phyloP scores from a whole-genome alignment of 352 stramenopile species.

The Pythium brachiatum region DNA sequence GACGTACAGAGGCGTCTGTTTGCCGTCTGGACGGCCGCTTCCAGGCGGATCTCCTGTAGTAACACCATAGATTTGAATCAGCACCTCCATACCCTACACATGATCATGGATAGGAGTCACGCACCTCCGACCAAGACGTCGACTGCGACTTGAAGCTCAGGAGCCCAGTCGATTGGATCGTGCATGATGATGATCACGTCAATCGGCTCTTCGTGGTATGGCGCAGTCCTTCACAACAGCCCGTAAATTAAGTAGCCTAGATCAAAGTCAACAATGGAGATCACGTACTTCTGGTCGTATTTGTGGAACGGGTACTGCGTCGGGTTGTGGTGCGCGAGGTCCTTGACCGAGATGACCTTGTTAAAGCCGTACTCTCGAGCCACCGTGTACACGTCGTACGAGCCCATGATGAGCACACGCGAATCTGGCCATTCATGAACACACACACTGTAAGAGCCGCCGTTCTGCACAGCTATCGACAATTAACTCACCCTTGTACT shows the following conservation, averaged over 20 bases:
- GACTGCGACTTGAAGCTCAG: slow-evolving; percentile 85
- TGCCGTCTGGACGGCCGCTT: slow-evolving; percentile 41
- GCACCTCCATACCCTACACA: no score
- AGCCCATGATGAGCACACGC: slow-evolving; percentile 86
- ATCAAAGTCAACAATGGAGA: background rate
- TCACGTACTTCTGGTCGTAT: slow-evolving; percentile 59
- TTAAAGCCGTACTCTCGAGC: slow-evolving; percentile 72
- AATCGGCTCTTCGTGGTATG: slow-evolving; percentile 67
- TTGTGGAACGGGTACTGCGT: slow-evolving; percentile 78
- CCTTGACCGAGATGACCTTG: slow-evolving; percentile 72
- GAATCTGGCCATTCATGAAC: slow-evolving; percentile 42
- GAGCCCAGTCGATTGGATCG: slow-evolving; percentile 87
- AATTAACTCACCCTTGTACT: slow-evolving; percentile 45
- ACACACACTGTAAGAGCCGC: background rate
- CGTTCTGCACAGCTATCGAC: background rate
- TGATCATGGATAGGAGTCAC: no score
- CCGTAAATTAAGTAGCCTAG: background rate
- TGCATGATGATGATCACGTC: slow-evolving; percentile 90
- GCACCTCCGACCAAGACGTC: slow-evolving; percentile 82
- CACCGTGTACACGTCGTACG: slow-evolving; percentile 76
- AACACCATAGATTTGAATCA: no score
- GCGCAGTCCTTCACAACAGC: slow-evolving; percentile 32
- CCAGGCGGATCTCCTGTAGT: slow-evolving; percentile 56
- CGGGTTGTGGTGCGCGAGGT: slow-evolving; percentile 68
- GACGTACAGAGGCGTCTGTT: slow-evolving; percentile 75